Evolutionary conservation across 1,284 basidiomycete species (phyloP), one percentile per base, ranked within the genome.

Genomic region (Trichosporon inkin): DNA sequence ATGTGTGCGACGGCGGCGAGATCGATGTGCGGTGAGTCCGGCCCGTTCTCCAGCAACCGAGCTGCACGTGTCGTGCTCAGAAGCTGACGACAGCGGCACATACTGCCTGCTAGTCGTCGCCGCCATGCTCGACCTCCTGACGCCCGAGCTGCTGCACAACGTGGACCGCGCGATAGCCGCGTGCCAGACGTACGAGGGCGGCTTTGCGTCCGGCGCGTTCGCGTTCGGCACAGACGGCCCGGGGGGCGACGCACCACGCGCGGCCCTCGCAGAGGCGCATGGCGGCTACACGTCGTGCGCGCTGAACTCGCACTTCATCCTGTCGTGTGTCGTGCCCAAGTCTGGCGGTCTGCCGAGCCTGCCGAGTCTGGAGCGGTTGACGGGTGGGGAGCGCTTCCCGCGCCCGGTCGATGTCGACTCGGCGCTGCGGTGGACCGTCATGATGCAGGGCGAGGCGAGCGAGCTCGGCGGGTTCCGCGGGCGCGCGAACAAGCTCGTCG

Each of bases 161-260:
- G 80, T 82, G 14, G 78, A 79, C 47, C 71, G 75, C 24, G 84
- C 82, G 62, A 69, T 83, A 41, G 71, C 80, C 22, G 75, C 75
- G 10, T 97, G 93, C 72, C 96, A 99, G 78, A 99, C 94, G 0
- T 99, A 95, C 79, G 96, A 99, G 79, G 96, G 96, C 37, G 95
- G 96, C 0, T 94, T 99, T 71, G 84, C 92, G 0, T 90, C 88
- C 3, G 83, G 91, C 0, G 89, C 90, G 0, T 56, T 73, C 68
- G 67, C 70, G 53, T 71, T 77, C 72, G 63, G 70, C 69, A 20
- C 67, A 69, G 13, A 62, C 24, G 24, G n/a, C 11, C 49, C 62
- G 7, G 32, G 58, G 16, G 58, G 59, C 24, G 54, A 58, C 4
- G 55, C 61, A 19, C 49, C 75, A 81, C 87, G 6, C 39, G 68